phyloP scores from a whole-genome alignment of 495 filamentous ascomycete species.

The Penicillium angulare region DNA sequence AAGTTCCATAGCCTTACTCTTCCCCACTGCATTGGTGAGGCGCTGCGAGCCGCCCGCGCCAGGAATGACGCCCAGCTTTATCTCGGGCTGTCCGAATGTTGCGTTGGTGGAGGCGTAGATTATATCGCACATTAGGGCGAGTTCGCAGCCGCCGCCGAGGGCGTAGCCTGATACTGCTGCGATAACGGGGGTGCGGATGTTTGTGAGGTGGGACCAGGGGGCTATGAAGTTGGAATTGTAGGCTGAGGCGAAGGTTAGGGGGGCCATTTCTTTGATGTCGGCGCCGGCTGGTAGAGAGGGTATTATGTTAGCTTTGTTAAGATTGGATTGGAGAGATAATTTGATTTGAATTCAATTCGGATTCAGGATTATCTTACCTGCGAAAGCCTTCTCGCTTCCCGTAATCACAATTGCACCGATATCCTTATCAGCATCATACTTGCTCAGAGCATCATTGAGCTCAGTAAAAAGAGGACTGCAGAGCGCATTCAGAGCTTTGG shows the following conservation, averaged over 20 bases:
- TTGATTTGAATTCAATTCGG: neutral
- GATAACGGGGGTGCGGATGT: slow-evolving; percentile 88
- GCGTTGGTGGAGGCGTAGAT: slow-evolving; percentile 81
- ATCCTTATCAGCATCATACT: slow-evolving; percentile 65
- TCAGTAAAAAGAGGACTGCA: slow-evolving; percentile 83
- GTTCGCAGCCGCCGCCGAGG: slow-evolving; percentile 91
- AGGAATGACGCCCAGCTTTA: slow-evolving; percentile 89
- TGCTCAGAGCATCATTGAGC: slow-evolving; percentile 76
- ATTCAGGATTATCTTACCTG: slow-evolving; percentile 41
- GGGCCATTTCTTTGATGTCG: slow-evolving; percentile 98
- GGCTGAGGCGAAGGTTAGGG: slow-evolving; percentile 79
- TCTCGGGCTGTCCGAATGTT: slow-evolving; percentile 94
- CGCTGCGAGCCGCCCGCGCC: slow-evolving; percentile 90
- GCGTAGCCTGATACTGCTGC: slow-evolving; percentile 93
- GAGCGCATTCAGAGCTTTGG: slow-evolving; percentile 92
- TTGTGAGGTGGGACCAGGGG: slow-evolving; percentile 81
- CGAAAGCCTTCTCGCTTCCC: slow-evolving; percentile 84
- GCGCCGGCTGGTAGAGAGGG: slow-evolving; percentile 63
- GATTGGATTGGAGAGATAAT: neutral
- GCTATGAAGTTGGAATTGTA: slow-evolving; percentile 91
- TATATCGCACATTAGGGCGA: slow-evolving; percentile 97
- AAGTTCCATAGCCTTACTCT: slow-evolving; percentile 89
- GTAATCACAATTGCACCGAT: slow-evolving; percentile 83
- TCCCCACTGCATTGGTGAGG: slow-evolving; percentile 84
- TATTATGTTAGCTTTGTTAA: too few species aligned